Percentiles rank a stretch among this genome's conserved stretches.
These are phyloP conservation scores for Fusarium penzigii DNA, from an alignment of 2,329 filamentous ascomycete genomes.

Conservation along the genomic window DNA sequence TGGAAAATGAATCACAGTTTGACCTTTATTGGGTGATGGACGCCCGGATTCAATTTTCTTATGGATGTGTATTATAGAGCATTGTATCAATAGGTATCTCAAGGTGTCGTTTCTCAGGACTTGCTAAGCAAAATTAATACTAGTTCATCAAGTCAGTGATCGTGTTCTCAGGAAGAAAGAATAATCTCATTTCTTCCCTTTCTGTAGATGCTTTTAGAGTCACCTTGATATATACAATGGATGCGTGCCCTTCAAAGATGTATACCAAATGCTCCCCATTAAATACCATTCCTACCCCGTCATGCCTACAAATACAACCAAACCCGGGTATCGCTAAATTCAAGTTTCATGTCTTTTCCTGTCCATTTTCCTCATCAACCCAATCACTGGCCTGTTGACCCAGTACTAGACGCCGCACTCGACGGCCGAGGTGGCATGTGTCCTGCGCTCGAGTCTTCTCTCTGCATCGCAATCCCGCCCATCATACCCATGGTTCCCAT, in stretches of 20 bases:
- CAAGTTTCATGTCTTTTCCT: conserved; percentile 18
- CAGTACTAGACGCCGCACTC: conserved; percentile 45
- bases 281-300: conserved; percentile 8
- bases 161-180: no score
- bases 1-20: not conserved
- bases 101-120: no score
- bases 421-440: conserved; percentile 37
- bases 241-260: not conserved
- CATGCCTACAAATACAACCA: conserved; percentile 27
- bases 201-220: no score
- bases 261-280: not conserved
- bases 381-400: conserved; percentile 41
- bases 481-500: conserved; percentile 35
- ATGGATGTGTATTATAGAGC: no score
- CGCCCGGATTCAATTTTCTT: no score
- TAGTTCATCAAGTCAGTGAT: no score
- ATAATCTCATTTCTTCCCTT: no score
- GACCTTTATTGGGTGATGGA: no score
- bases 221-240: no score
- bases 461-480: conserved; percentile 42
- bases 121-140: no score
- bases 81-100: no score
- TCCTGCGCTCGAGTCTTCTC: conserved; percentile 33
- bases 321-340: conserved; percentile 33
- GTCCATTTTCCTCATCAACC: not conserved